Percentiles rank a stretch among this genome's conserved stretches.
phyloP scores from a whole-genome alignment of 1,139 yeast genomes.

The Blastobotrys arbuscula region DNA sequence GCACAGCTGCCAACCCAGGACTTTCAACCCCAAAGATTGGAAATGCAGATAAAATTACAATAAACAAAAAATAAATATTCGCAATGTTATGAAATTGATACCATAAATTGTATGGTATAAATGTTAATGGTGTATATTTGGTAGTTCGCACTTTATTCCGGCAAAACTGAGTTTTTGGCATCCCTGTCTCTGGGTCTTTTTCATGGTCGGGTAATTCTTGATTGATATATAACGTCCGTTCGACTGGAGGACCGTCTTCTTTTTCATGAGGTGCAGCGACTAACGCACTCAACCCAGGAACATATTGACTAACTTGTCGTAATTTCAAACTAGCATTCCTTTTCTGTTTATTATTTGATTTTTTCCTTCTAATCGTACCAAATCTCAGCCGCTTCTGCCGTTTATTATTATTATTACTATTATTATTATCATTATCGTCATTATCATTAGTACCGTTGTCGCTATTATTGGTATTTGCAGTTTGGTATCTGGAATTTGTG shows the following conservation, averaged over 20 bases:
- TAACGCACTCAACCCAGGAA: constrained; percentile 22
- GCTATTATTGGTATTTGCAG: background rate
- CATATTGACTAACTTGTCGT: constrained; percentile 20
- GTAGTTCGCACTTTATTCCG: constrained; percentile 90
- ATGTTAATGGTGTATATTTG: constrained; percentile 83
- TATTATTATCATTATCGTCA: background rate
- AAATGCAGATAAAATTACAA: constrained; percentile 55
- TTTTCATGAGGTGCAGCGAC: constrained; percentile 14
- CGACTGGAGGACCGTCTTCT: background rate
- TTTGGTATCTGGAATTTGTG: background rate
- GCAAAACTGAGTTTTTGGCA: constrained; percentile 43
- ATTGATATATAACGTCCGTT: constrained; percentile 35
- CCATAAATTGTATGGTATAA: constrained; percentile 71
- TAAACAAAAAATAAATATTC: constrained; percentile 69
- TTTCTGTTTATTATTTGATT: background rate
- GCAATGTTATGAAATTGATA: constrained; percentile 83
- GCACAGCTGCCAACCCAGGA: constrained; percentile 91
- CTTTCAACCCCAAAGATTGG: constrained; percentile 85
- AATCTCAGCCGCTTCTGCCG: constrained; percentile 11
- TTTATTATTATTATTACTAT: background rate
- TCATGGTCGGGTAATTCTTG: constrained; percentile 56
- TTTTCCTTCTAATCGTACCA: constrained; percentile 15
- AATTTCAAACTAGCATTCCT: constrained; percentile 8
- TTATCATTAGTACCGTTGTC: background rate
- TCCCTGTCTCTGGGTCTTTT: constrained; percentile 48